phyloP scores from a whole-genome alignment of 441 rosid species.

The Melastoma candidum region DNA sequence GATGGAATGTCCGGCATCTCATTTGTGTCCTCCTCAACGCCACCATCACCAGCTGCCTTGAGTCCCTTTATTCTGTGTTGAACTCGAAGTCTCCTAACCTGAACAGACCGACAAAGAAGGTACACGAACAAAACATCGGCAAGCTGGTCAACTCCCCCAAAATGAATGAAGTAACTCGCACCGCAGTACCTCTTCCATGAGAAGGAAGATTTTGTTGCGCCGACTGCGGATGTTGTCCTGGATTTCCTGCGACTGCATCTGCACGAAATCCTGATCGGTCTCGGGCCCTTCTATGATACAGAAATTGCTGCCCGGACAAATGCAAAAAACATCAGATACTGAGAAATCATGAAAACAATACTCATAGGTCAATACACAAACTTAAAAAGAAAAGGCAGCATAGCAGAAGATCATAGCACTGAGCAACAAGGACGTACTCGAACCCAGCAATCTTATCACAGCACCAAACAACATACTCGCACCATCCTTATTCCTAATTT shows the following conservation, averaged over 20 bases:
- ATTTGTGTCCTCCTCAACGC: constrained; percentile 38
- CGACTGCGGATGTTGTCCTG: constrained; percentile 76
- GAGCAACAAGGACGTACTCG: too few relatives aligned
- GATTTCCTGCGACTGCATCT: constrained; percentile 82
- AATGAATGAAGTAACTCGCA: too few relatives aligned
- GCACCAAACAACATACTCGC: too few relatives aligned
- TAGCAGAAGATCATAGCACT: too few relatives aligned
- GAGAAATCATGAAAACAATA: neutral
- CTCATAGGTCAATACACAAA: too few relatives aligned
- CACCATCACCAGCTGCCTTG: constrained; percentile 21
- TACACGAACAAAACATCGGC: neutral
- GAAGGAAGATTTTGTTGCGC: constrained; percentile 88
- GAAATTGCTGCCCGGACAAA: constrained; percentile 43
- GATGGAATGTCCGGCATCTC: constrained; percentile 97
- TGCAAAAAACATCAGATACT: neutral
- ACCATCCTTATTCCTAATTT: too few relatives aligned
- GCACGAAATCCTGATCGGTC: constrained; percentile 67
- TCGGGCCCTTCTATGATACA: constrained; percentile 95
- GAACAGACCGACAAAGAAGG: neutral
- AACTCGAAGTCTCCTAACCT: constrained; percentile 78
- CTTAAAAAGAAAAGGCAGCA: too few relatives aligned
- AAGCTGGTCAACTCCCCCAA: too few relatives aligned
- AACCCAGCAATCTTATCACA: too few relatives aligned
- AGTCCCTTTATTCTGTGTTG: constrained; percentile 65
- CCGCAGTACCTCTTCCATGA: constrained; percentile 78